Percentiles rank a stretch among this genome's conserved stretches.
These are phyloP conservation scores for Berberis thunbergii DNA, from an alignment of 164 flowering plant species.

Conservation along the genomic window DNA sequence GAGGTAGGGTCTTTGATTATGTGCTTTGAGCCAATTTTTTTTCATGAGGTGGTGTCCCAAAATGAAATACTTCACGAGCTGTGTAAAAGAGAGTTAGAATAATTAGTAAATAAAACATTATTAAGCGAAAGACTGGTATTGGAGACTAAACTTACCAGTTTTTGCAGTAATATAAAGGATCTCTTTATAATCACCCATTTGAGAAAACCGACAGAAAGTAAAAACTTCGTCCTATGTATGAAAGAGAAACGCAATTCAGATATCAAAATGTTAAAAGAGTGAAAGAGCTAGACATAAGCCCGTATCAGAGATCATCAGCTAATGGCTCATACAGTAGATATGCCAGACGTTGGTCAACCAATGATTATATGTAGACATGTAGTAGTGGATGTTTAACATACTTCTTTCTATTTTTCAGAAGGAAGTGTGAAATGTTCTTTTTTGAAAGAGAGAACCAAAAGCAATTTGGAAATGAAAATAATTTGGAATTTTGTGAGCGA, in stretches of 20 bases:
- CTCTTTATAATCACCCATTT: constrained; percentile 20
- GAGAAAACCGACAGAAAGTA: constrained; percentile 73
- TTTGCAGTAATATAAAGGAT: constrained; percentile 57
- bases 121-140: background rate
- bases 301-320: too few relatives aligned
- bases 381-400: too few relatives aligned
- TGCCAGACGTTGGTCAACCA: too few relatives aligned
- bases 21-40: constrained; percentile 46
- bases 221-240: constrained; percentile 65
- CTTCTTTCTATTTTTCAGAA: too few relatives aligned
- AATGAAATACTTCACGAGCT: constrained; percentile 57
- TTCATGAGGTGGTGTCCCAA: constrained; percentile 75
- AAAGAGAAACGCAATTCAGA: background rate
- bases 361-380: too few relatives aligned
- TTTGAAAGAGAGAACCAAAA: too few relatives aligned
- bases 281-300: too few relatives aligned
- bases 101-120: constrained; percentile 6
- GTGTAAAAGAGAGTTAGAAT: constrained; percentile 4
- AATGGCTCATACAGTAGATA: too few relatives aligned
- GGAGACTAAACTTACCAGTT: constrained; percentile 35
- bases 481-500: too few relatives aligned
- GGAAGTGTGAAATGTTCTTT: too few relatives aligned
- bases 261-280: too few relatives aligned
- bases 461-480: too few relatives aligned
- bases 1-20: constrained; percentile 51